Conservation (phyloP, 1,284 basidiomycete genomes). For the Schizophyllum commune region DNA sequence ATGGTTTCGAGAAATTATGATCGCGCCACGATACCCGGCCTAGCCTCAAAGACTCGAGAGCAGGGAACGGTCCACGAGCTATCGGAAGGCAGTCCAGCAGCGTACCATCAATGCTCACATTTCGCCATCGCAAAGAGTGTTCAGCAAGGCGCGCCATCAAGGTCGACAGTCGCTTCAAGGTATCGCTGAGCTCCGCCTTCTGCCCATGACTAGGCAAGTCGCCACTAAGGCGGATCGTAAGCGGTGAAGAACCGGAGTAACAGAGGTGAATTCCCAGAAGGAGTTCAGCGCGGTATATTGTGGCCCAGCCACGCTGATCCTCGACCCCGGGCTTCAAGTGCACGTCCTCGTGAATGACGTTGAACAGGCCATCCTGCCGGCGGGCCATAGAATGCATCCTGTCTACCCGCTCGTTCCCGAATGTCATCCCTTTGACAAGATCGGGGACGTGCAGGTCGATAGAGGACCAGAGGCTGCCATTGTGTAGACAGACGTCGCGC, state of each 20-base stretch:
- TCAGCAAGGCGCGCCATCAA: background rate
- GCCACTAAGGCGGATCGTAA: background rate
- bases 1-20: background rate
- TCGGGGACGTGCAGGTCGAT: background rate
- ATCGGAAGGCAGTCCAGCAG: background rate
- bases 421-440: background rate
- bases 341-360: background rate
- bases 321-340: background rate
- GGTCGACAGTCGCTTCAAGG: background rate
- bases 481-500: background rate
- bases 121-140: background rate
- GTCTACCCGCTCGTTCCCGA: background rate
- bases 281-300: background rate
- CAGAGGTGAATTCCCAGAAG: background rate
- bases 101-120: background rate
- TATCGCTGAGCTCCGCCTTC: background rate
- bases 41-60: background rate
- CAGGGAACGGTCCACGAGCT: background rate
- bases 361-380: background rate
- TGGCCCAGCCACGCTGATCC: background rate
- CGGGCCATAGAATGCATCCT: background rate
- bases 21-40: background rate
- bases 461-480: background rate
- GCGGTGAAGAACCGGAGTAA: background rate
- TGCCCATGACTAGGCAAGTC: background rate